Conservation (phyloP, 1,139 yeast genomes). For the Taphrina pruni region DNA sequence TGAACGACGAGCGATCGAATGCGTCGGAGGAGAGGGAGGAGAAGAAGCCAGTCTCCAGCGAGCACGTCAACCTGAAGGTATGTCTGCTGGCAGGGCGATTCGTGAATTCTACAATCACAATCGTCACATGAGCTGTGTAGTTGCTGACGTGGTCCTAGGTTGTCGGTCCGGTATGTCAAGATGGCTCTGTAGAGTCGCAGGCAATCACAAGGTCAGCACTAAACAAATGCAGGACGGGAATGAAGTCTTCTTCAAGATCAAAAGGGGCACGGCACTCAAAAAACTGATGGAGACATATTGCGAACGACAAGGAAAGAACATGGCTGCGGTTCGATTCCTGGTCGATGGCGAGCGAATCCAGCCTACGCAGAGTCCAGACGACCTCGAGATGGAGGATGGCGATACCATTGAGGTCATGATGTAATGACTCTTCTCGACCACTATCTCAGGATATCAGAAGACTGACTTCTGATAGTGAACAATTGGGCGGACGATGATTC, state of each 20-base stretch:
- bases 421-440: constrained; percentile 1
- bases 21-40: constrained; percentile 36
- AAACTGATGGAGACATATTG: constrained; percentile 98
- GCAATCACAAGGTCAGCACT: background rate
- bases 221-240: constrained; percentile 56
- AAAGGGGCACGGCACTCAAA: constrained; percentile 87
- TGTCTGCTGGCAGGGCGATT: background rate
- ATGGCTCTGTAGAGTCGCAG: background rate
- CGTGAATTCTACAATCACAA: too few species aligned
- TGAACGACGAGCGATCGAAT: constrained; percentile 14
- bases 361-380: constrained; percentile 90
- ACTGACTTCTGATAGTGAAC: constrained; percentile 22
- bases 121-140: background rate
- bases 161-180: constrained; percentile 25
- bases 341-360: constrained; percentile 91
- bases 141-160: constrained; percentile 18
- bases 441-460: too few species aligned
- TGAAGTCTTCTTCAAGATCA: constrained; percentile 94
- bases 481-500: constrained; percentile 13
- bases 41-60: constrained; percentile 37
- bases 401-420: constrained; percentile 98
- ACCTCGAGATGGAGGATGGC: constrained; percentile 88
- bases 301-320: constrained; percentile 92
- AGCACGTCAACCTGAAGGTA: constrained; percentile 39
- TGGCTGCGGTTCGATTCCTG: constrained; percentile 81